Evolutionary conservation across 208 protist species (phyloP), one percentile per base, ranked within the genome.

Genomic region (Blechomonas ayalai): DNA sequence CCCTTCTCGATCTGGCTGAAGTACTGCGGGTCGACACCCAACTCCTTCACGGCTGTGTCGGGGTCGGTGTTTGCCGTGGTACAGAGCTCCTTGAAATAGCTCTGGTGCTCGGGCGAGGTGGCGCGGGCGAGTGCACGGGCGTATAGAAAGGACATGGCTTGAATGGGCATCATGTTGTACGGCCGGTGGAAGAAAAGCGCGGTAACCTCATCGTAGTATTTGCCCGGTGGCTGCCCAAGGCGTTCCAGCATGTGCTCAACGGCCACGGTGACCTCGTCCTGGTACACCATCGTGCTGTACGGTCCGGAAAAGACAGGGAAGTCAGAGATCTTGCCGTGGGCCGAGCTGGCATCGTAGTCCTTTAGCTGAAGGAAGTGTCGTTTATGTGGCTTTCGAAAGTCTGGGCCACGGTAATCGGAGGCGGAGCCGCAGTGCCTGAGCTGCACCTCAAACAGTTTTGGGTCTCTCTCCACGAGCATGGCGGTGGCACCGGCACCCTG

Each of bases 91-190:
- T 27, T 63, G 44, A 91, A 84, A 60, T 73, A 48, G 25, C 49
- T 61, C 42, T 74, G 76, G 66, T 92, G 72, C 46, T 68, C 58
- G 9, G 64, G 59, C 12, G 75, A 85, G 24, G 68, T 82, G 32
- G 80, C 67, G 10, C 86, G 74, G 34, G 82, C 86, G 28, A 92
- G 64, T 29, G 71, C 86, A 33, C 86, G 78, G 24, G 74, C 66
- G 69, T 91, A 92, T 18, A 94, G 69, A 52, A 90, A 90, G 34
- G 73, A 80, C 76, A 91, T 90, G 38, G 86, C 86, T 59, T 92
- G 82, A 49, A 94, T 83, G 8, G 86, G 86, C 86, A 94, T 94
- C 86, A 94, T 91, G 62, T 91, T 82, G 66, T 92, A 94, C 20
- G 86, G 86, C 42, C 86, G 86, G 58, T 94, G 86, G 61, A 94